Conservation (phyloP, 441 rosid genomes). For the Adansonia grandidieri region DNA sequence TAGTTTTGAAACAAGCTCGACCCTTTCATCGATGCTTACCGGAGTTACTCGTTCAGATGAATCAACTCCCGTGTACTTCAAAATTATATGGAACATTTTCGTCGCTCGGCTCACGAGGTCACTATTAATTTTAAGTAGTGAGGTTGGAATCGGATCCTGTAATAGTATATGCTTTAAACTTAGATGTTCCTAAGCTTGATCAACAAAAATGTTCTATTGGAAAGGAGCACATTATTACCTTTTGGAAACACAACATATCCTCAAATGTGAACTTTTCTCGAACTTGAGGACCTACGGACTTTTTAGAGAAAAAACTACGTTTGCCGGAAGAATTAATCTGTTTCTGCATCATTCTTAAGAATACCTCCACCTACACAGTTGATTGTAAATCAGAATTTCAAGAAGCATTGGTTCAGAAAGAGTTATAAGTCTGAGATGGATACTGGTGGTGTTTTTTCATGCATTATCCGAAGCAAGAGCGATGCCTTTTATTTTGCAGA, state of each 20-base stretch:
- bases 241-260: constrained; percentile 96
- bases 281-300: constrained; percentile 68
- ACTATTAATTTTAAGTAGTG: constrained; percentile 79
- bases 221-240: constrained; percentile 47
- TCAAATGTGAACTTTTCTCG: constrained; percentile 88
- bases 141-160: constrained; percentile 97
- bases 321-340: constrained; percentile 89
- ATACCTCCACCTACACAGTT: constrained; percentile 79
- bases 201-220: not conserved
- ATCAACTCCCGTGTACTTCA: constrained; percentile 94
- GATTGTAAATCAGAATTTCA: constrained; percentile 22
- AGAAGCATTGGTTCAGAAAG: not conserved
- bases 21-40: constrained; percentile 75
- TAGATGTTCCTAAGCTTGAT: constrained; percentile 23
- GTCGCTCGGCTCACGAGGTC: constrained; percentile 88
- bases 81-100: constrained; percentile 78
- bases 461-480: constrained; percentile 10
- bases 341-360: constrained; percentile 91
- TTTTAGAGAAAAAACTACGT: constrained; percentile 87
- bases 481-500: not conserved
- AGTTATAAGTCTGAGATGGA: not conserved
- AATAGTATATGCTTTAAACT: constrained; percentile 25
- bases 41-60: constrained; percentile 77
- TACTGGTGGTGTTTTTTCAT: not conserved
- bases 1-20: constrained; percentile 84